Percentiles rank a stretch among this genome's conserved stretches.
phyloP scores from a whole-genome alignment of 2,329 filamentous ascomycete genomes.

The Botrytis aclada region DNA sequence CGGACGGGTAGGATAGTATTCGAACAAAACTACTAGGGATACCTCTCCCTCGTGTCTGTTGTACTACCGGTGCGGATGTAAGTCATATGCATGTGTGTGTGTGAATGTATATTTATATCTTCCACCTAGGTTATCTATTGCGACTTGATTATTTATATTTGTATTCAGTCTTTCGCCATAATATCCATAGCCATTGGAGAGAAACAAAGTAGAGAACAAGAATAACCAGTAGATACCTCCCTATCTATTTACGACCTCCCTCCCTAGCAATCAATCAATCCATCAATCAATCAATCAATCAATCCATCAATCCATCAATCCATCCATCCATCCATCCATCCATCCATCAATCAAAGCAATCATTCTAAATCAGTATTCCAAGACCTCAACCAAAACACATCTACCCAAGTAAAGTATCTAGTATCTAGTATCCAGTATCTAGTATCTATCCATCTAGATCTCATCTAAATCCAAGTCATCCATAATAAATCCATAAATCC shows the following conservation, averaged over 20 bases:
- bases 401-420: not conserved
- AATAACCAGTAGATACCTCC: not conserved
- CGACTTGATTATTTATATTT: not conserved
- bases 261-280: not conserved
- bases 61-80: not conserved
- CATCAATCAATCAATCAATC: not conserved
- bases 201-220: not conserved
- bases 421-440: no score
- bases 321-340: not conserved
- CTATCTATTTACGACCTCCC: no score
- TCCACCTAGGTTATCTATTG: not conserved
- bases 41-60: not conserved
- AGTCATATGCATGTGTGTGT: not conserved
- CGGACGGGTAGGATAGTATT: not conserved
- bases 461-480: not conserved
- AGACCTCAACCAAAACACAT: not conserved
- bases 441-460: not conserved
- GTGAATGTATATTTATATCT: not conserved
- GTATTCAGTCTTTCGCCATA: not conserved
- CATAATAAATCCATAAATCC: no score
- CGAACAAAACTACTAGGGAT: not conserved
- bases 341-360: not conserved
- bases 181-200: not conserved
- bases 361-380: not conserved
- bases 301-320: not conserved